These are phyloP conservation scores for Fusarium lyarnte DNA, from an alignment of 2,329 filamentous ascomycete species.

Conservation along the genomic window DNA sequence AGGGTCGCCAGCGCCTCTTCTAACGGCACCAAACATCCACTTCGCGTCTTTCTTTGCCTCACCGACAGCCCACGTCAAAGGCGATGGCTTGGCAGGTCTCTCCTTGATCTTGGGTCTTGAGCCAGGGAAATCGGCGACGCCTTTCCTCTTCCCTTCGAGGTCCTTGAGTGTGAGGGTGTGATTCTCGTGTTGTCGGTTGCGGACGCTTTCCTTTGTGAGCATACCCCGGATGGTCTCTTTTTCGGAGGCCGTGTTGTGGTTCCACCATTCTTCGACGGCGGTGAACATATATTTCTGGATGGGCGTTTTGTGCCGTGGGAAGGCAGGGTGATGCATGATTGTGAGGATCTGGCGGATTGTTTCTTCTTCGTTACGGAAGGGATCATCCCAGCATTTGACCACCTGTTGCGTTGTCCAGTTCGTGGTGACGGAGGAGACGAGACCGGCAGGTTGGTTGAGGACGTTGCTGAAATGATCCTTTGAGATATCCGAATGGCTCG, in stretches of 20 bases:
- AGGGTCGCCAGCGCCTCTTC: constrained; percentile 29
- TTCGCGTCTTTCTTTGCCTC: constrained; percentile 30
- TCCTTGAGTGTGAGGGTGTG: constrained; percentile 42
- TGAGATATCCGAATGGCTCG: constrained; percentile 80
- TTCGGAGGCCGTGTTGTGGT: constrained; percentile 52
- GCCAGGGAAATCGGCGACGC: constrained; percentile 41
- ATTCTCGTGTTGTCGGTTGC: constrained; percentile 41
- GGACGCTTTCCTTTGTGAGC: constrained; percentile 43
- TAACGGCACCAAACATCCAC: constrained; percentile 30
- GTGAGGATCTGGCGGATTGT: constrained; percentile 78
- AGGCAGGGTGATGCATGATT: constrained; percentile 86
- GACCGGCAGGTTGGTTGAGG: constrained; percentile 52
- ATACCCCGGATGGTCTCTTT: constrained; percentile 35
- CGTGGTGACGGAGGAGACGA: constrained; percentile 43
- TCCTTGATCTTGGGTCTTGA: constrained; percentile 38
- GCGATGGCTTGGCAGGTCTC: constrained; percentile 34
- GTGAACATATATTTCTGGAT: constrained; percentile 86
- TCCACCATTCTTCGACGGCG: constrained; percentile 79
- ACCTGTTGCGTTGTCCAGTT: constrained; percentile 45
- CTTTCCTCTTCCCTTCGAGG: constrained; percentile 36
- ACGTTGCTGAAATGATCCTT: constrained; percentile 83
- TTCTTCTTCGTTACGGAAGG: constrained; percentile 72
- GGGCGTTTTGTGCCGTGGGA: constrained; percentile 72
- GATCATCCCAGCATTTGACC: constrained; percentile 74
- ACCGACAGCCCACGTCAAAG: constrained; percentile 34